Base-by-base conservation (phyloP, 257 asterid species). In the Galeopsis tetrahit region DNA sequence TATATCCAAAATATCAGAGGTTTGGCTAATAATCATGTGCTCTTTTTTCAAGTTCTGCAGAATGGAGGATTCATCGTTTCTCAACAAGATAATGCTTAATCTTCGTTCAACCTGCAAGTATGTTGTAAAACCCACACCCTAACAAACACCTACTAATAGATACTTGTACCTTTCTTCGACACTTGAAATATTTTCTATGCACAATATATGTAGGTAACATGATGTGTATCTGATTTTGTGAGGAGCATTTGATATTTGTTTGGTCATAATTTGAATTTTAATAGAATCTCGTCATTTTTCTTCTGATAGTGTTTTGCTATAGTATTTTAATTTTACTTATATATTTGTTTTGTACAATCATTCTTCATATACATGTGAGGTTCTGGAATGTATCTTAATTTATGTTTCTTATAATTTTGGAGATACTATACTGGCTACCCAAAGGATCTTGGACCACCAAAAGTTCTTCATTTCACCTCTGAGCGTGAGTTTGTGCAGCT, bases 401-500 rank as follows among this genome's bases (percentile, higher is more conserved):
- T n/a, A 40, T 17, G 14, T 63, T 71, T 42, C 8, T 8, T n/a
- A 35, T 48, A 42, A 3, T 70, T 72, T 7, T 58, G 58, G 67
- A 94, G 99, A 87, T 89, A 88, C 85, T 89, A 94, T 63, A 89
- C 96, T 15, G 92, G 98, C 58, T 88, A 82, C 64, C 98, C 99
- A 0, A 94, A 90, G 86, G 95, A 94, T 86, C 96, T 91, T 71
- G 98, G 98, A 61, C 93, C 95, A 7, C 90, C 99, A 13, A 85
- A 78, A 75, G 88, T 91, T 64, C 76, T 94, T 61, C 92, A 88
- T 78, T 94, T 94, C 74, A 84, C 97, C 28, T 89, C 99, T 1
- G 99, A 91, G 84, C 94, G 92, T 6, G 99, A 94, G 75, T 91
- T 94, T 72, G 96, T 91, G 71, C 96, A 89, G 83, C 95, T 94